These are phyloP conservation scores for Aspergillus mulundensis DNA, from an alignment of 495 filamentous ascomycete genomes.

Conservation along the genomic window DNA sequence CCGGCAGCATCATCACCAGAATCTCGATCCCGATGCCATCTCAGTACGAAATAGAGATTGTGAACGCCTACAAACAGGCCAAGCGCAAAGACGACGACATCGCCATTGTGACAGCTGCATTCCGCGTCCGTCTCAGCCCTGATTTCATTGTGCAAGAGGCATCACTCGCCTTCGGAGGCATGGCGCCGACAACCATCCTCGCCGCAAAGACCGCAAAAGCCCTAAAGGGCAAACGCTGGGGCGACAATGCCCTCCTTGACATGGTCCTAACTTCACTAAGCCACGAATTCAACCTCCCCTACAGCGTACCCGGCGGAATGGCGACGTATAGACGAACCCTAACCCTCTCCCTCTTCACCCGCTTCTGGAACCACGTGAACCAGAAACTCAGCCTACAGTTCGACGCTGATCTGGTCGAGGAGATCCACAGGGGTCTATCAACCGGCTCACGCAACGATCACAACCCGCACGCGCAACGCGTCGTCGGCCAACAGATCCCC, in stretches of 20 bases:
- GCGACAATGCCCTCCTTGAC: constrained; percentile 72
- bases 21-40: constrained; percentile 75
- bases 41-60: constrained; percentile 58
- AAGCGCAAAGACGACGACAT: constrained; percentile 97
- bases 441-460: constrained; percentile 47
- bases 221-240: constrained; percentile 70
- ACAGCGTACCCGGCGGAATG: constrained; percentile 91
- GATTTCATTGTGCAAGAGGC: constrained; percentile 53
- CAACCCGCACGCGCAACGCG: constrained; percentile 54
- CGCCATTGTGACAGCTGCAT: constrained; percentile 82
- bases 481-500: constrained; percentile 73
- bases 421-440: constrained; percentile 56
- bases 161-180: constrained; percentile 84
- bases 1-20: constrained; percentile 74
- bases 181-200: constrained; percentile 80
- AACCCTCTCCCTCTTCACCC: constrained; percentile 80
- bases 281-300: constrained; percentile 76
- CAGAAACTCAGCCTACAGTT: constrained; percentile 41
- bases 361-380: constrained; percentile 72
- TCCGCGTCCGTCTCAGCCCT: constrained; percentile 64
- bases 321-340: constrained; percentile 90
- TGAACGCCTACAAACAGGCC: constrained; percentile 84
- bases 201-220: constrained; percentile 67
- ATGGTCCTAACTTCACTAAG: constrained; percentile 75
- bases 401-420: constrained; percentile 47